phyloP scores from a whole-genome alignment of 805 yeast genomes.

The Saccharomycopsis fodiens region DNA sequence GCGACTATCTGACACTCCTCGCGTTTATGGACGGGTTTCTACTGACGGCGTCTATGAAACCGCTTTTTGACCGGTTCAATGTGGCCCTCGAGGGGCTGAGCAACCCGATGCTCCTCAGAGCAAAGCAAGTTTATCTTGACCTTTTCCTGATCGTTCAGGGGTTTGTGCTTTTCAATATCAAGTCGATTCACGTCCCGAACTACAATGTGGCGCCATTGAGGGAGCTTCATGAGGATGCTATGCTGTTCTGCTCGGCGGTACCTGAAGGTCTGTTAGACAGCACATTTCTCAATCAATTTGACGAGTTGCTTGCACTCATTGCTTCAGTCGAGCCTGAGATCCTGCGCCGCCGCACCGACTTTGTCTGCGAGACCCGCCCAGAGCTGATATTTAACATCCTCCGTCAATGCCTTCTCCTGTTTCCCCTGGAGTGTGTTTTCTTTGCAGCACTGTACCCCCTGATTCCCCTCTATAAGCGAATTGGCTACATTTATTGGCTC shows the following conservation, averaged over 20 bases:
- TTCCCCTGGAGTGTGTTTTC: constrained; percentile 4
- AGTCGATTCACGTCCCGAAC: constrained; percentile 6
- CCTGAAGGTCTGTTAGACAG: neutral
- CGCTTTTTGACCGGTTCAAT: neutral
- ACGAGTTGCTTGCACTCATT: neutral
- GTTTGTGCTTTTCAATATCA: neutral
- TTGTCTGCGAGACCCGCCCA: constrained; percentile 4
- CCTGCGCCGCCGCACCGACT: neutral
- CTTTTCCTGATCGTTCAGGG: constrained; percentile 4
- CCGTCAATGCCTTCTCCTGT: neutral
- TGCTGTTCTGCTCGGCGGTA: neutral
- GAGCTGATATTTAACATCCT: constrained; percentile 2
- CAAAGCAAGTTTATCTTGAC: neutral
- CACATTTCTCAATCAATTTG: neutral
- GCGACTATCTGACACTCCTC: constrained; percentile 4
- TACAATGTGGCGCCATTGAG: neutral
- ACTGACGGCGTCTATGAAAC: neutral
- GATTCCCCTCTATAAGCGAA: neutral
- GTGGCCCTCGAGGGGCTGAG: neutral
- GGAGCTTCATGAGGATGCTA: constrained; percentile 5
- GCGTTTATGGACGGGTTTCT: constrained; percentile 4
- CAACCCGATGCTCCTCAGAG: neutral
- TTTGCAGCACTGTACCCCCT: neutral
- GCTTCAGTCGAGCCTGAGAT: neutral
- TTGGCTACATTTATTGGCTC: constrained; percentile 3